phyloP scores from a whole-genome alignment of 2,329 filamentous ascomycete species.

The Fonsecaea pedrosoi region DNA sequence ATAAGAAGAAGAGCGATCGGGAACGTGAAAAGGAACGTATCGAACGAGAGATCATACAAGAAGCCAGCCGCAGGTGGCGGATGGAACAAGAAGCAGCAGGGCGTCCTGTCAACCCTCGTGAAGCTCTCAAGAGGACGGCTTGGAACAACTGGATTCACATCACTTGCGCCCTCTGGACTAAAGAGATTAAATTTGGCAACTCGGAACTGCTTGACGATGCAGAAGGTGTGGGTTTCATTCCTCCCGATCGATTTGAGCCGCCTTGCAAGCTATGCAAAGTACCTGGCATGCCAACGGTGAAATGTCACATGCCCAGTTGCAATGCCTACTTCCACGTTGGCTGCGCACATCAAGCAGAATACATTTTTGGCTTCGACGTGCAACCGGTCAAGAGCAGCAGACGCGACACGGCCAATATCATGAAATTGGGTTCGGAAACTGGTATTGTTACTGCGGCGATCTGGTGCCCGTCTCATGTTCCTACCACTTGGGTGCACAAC shows the following conservation, averaged over 20 bases:
- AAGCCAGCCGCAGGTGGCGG: constrained; percentile 80
- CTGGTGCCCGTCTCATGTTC: constrained; percentile 85
- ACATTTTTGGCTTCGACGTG: constrained; percentile 87
- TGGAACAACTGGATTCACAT: constrained; percentile 99
- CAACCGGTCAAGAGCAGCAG: constrained; percentile 87
- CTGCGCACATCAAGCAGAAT: constrained; percentile 84
- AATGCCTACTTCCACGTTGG: constrained; percentile 76
- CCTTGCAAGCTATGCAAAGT: constrained; percentile 84
- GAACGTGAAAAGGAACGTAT: constrained; percentile 86
- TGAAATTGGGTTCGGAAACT: constrained; percentile 79
- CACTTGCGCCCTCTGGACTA: constrained; percentile 86
- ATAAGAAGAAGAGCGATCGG: constrained; percentile 90
- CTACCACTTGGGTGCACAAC: constrained; percentile 70
- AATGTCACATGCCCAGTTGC: constrained; percentile 69
- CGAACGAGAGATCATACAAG: constrained; percentile 82
- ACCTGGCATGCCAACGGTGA: constrained; percentile 73
- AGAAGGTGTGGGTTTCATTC: constrained; percentile 87
- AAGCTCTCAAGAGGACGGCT: constrained; percentile 89
- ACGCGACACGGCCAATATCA: constrained; percentile 78
- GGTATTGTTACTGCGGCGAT: constrained; percentile 84
- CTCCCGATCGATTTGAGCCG: constrained; percentile 73
- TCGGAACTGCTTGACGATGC: constrained; percentile 81
- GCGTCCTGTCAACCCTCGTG: constrained; percentile 81
- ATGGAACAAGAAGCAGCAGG: constrained; percentile 83
- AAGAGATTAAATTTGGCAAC: constrained; percentile 91